Base-by-base conservation (phyloP, 371 early-diverging fungal genomes). In the Rhizopus arrhizus region DNA sequence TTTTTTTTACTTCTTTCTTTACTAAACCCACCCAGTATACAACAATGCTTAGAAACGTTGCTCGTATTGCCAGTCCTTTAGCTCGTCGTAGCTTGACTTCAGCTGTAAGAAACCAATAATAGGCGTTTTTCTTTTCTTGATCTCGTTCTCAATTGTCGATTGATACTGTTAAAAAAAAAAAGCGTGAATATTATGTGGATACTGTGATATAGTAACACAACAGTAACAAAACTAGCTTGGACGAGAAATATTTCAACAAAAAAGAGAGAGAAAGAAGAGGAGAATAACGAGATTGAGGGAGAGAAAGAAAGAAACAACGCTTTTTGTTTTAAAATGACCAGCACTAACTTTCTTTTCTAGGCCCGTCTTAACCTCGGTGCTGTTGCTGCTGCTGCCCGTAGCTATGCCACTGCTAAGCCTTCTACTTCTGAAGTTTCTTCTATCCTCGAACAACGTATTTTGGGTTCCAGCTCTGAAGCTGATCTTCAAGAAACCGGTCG, bases 401-500 rank as follows among this genome's bases (percentile, higher is more conserved):
- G 69, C 66, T 85, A 81, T 69, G 85, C 83, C 49, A 66, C 85
- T 58, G 83, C 82, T 60, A 85, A 85, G 75, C 84, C 84, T 59
- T 84, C 82, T 56, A 91, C 93, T 61, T 85, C 91, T 42, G 95
- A 95, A 80, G 92, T 95, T 28, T 89, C 94, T 59, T 90, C 90
- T 59, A 93, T 95, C 75, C 87, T 94, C 52, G 94, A 97, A 84
- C 90, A 95, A 75, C 89, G 96, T 65, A 97, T 97, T 77, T 85
- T 90, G 55, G 95, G 95, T 63, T 83, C 91, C 64, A 77, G 83
- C 78, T 74, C 83, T 67, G 81, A 83, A 68, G 85, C 87, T 66
- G 95, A 97, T 73, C 87, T 97, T 67, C 91, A 94, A 77, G 96
- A 97, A 84, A 97, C 96, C 58, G 98, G 98, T 63, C 93, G 97